These are phyloP conservation scores for Ophioceras dolichostomum DNA, from an alignment of 2,329 filamentous ascomycete species.

Conservation along the genomic window DNA sequence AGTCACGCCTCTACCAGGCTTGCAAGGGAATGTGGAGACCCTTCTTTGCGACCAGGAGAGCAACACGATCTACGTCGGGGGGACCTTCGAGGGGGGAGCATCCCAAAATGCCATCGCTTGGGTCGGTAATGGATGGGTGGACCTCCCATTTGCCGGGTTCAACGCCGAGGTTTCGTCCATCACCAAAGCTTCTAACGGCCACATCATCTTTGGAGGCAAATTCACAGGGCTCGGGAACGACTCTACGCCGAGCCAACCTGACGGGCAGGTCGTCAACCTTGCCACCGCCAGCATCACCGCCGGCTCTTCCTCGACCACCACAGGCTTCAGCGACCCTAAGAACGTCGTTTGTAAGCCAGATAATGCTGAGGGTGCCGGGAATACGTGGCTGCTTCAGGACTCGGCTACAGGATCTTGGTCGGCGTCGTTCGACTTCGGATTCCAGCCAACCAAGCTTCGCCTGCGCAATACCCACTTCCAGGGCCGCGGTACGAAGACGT, in stretches of 20 bases:
- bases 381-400: conserved; percentile 73
- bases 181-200: conserved; percentile 62
- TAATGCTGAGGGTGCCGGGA: conserved; percentile 55
- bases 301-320: conserved; percentile 44
- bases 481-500: conserved; percentile 78
- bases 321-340: conserved; percentile 61
- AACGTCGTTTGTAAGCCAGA: conserved; percentile 74
- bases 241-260: conserved; percentile 51
- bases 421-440: conserved; percentile 71
- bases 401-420: conserved; percentile 69
- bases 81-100: conserved; percentile 66
- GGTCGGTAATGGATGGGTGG: conserved; percentile 59
- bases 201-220: conserved; percentile 82
- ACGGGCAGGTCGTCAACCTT: conserved; percentile 75
- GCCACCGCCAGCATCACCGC: conserved; percentile 63
- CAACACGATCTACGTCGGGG: conserved; percentile 81
- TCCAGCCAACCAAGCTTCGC: conserved; percentile 75
- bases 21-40: conserved; percentile 72
- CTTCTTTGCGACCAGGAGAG: conserved; percentile 69
- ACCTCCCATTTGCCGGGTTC: conserved; percentile 84
- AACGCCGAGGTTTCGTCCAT: conserved; percentile 88
- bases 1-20: conserved; percentile 64
- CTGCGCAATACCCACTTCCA: conserved; percentile 79
- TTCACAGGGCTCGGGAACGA: conserved; percentile 84
- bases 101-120: conserved; percentile 87